phyloP scores from a whole-genome alignment of 202 grass and related monocot species.

The Setaria italica region DNA sequence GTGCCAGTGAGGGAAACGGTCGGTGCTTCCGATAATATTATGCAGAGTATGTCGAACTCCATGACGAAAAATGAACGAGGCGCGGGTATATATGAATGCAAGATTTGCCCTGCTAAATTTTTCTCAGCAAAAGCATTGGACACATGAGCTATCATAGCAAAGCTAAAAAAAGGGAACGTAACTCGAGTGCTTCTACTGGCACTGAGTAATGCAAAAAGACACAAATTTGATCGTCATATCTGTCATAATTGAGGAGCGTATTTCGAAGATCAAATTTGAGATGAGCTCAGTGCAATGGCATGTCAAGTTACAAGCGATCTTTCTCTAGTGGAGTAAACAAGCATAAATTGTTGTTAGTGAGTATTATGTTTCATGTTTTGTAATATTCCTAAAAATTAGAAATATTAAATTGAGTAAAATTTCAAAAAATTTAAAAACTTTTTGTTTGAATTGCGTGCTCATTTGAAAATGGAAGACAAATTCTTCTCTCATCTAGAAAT shows the following conservation, averaged over 20 bases:
- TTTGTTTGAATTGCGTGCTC: too few species aligned
- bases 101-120: constrained; percentile 1
- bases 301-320: background rate
- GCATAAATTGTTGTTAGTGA: background rate
- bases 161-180: background rate
- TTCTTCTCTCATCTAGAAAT: too few species aligned
- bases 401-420: too few species aligned
- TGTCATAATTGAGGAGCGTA: background rate
- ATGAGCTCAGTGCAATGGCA: background rate
- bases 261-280: background rate
- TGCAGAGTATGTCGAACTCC: background rate
- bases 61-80: too few species aligned
- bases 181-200: background rate
- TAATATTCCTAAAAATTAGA: too few species aligned
- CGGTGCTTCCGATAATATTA: background rate
- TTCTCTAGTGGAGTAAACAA: background rate
- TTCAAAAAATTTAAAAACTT: too few species aligned
- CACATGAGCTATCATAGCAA: background rate
- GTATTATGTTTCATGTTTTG: background rate
- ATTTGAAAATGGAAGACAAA: too few species aligned
- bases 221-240: background rate
- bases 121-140: background rate
- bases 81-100: background rate
- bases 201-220: background rate
- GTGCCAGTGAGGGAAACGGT: background rate